phyloP scores from a whole-genome alignment of 2,329 filamentous ascomycete species.

The Leptosphaerulina australis region DNA sequence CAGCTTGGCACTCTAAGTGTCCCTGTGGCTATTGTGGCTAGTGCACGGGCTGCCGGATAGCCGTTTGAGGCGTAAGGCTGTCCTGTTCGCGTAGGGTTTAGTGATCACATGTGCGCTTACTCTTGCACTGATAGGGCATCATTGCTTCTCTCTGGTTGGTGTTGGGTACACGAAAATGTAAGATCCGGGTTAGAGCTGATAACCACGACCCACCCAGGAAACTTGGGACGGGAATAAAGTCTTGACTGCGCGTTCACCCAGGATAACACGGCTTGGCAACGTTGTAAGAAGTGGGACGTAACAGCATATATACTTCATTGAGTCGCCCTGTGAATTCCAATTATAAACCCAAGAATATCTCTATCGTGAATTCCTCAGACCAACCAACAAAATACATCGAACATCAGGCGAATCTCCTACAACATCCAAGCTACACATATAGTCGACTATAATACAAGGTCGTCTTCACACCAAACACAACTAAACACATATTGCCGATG shows the following conservation, averaged over 20 bases:
- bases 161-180: constrained; percentile 9
- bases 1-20: constrained; percentile 18
- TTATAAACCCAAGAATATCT: constrained; percentile 1
- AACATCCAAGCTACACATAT: constrained; percentile 3
- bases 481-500: constrained; percentile 33
- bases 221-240: constrained; percentile 13
- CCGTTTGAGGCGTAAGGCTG: constrained; percentile 33
- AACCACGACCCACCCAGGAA: constrained; percentile 4
- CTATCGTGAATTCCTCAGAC: background rate
- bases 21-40: constrained; percentile 34
- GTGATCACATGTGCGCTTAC: constrained; percentile 24
- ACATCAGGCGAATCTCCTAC: background rate
- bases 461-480: background rate
- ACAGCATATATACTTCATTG: constrained; percentile 13
- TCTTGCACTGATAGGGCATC: constrained; percentile 18
- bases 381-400: background rate
- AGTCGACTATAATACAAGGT: constrained; percentile 3
- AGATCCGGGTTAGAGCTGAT: constrained; percentile 19
- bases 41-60: constrained; percentile 32
- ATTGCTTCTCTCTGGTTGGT: constrained; percentile 14
- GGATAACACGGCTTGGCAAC: constrained; percentile 13
- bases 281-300: background rate
- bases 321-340: constrained; percentile 2
- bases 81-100: constrained; percentile 18
- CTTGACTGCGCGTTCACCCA: constrained; percentile 7